These are phyloP conservation scores for Reticulascus tulasneorum DNA, from an alignment of 2,329 filamentous ascomycete species.

Conservation along the genomic window DNA sequence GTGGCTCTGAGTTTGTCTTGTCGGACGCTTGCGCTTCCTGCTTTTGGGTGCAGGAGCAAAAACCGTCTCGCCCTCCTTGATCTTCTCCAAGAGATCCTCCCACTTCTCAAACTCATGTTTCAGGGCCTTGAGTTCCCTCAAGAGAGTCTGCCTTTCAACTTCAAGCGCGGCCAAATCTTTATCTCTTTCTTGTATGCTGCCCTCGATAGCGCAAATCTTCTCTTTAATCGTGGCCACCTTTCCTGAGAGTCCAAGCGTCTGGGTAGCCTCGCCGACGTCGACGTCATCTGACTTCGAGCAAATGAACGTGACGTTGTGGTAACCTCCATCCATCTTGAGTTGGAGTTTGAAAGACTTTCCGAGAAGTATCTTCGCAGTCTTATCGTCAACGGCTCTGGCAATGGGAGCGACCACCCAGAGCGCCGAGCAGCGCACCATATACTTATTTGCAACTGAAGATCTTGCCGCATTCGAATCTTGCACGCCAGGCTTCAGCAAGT, in stretches of 20 bases:
- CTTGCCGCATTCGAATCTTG: constrained; percentile 58
- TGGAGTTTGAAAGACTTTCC: constrained; percentile 55
- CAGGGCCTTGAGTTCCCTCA: too few relatives aligned
- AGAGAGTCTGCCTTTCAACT: too few relatives aligned
- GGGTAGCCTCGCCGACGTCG: constrained; percentile 25
- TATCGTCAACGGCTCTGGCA: constrained; percentile 55
- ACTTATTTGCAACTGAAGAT: constrained; percentile 51
- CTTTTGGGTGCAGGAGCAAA: constrained; percentile 14
- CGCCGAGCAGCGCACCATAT: constrained; percentile 56
- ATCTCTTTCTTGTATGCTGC: too few relatives aligned
- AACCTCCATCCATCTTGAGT: constrained; percentile 54
- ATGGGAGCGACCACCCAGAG: constrained; percentile 63
- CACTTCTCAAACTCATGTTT: constrained; percentile 17
- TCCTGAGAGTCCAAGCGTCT: constrained; percentile 31
- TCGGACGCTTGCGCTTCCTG: constrained; percentile 18
- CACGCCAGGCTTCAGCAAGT: constrained; percentile 41
- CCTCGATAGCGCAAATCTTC: too few relatives aligned
- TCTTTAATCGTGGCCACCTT: constrained; percentile 29
- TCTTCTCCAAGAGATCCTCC: constrained; percentile 15
- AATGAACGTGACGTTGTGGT: constrained; percentile 54
- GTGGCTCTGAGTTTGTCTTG: constrained; percentile 1
- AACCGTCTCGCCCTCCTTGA: constrained; percentile 15
- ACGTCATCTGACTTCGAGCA: constrained; percentile 63
- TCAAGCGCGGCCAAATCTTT: too few relatives aligned
- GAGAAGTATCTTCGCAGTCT: constrained; percentile 52